These are phyloP conservation scores for Kazachstania africana DNA, from an alignment of 805 yeast species.

Conservation along the genomic window DNA sequence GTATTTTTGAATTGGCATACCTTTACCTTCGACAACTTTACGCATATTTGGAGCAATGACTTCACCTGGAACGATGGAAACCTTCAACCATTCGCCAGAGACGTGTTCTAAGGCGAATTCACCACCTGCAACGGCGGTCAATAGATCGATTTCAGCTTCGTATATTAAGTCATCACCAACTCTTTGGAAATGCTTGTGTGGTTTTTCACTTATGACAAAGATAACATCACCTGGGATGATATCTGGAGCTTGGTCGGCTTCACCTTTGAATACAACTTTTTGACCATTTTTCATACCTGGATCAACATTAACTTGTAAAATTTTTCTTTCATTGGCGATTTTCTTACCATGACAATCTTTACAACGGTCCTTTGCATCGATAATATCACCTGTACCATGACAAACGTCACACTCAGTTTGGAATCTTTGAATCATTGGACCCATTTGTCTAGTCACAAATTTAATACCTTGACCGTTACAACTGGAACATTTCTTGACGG, in stretches of 20 bases:
- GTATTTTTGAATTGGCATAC: conserved; percentile 91
- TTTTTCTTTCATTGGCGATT: conserved; percentile 77
- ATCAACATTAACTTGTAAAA: conserved; percentile 85
- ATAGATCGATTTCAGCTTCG: conserved; percentile 78
- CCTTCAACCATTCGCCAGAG: conserved; percentile 83
- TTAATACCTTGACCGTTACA: conserved; percentile 91
- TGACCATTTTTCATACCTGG: conserved; percentile 97
- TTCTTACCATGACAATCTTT: conserved; percentile 80
- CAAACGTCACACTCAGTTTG: conserved; percentile 90
- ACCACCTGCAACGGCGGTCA: conserved; percentile 97
- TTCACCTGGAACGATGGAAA: conserved; percentile 80
- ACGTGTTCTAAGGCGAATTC: conserved; percentile 77
- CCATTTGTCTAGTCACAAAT: conserved; percentile 95
- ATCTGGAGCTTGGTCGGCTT: conserved; percentile 95
- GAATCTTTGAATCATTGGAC: conserved; percentile 97
- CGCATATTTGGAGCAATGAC: conserved; percentile 74
- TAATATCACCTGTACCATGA: conserved; percentile 83
- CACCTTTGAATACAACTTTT: conserved; percentile 81
- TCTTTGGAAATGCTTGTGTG: conserved; percentile 74
- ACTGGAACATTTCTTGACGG: conserved; percentile 71
- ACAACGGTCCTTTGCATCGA: conserved; percentile 83
- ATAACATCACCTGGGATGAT: conserved; percentile 94
- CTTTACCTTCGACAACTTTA: conserved; percentile 81
- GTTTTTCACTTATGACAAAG: conserved; percentile 82
- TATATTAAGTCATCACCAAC: conserved; percentile 77